These are phyloP conservation scores for Scheffersomyces lignicola DNA, from an alignment of 1,139 yeast species.

Conservation along the genomic window DNA sequence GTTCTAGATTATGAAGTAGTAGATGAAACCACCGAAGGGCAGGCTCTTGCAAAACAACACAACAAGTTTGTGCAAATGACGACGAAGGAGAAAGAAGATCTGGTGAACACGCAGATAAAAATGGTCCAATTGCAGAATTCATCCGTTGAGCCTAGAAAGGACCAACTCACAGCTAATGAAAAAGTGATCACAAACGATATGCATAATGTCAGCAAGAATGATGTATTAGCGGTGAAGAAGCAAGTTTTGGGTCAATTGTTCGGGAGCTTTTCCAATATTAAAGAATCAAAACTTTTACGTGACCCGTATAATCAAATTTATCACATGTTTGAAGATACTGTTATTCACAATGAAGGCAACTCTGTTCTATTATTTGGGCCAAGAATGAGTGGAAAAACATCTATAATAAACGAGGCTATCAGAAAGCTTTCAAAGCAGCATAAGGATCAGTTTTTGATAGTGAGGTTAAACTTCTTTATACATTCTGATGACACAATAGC, in stretches of 20 bases:
- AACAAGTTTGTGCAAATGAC: too few relatives aligned
- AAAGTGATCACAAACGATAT: too few relatives aligned
- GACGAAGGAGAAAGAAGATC: too few relatives aligned
- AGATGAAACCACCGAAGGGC: too few relatives aligned
- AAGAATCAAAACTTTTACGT: conserved; percentile 20
- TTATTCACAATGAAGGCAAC: conserved; percentile 73
- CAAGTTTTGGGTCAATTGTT: conserved; percentile 22
- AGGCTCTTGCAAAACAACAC: too few relatives aligned
- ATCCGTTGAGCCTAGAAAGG: too few relatives aligned
- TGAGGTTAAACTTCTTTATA: conserved; percentile 67
- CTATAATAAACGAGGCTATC: conserved; percentile 60
- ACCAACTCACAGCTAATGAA: too few relatives aligned
- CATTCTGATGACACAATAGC: conserved; percentile 81
- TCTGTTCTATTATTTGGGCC: conserved; percentile 83
- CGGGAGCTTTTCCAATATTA: conserved; percentile 20
- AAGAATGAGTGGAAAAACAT: conserved; percentile 73
- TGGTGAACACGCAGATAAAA: too few relatives aligned
- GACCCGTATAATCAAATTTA: conserved; percentile 50
- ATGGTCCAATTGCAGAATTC: too few relatives aligned
- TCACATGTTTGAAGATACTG: conserved; percentile 61
- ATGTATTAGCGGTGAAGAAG: conserved; percentile 16
- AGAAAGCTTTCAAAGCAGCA: conserved; percentile 38
- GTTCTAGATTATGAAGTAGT: too few relatives aligned
- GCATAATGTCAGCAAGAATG: too few relatives aligned
- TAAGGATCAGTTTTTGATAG: conserved; percentile 53